Evolutionary conservation across 1,284 basidiomycete genomes (phyloP).

Genomic region (Rhodotorula sp.): DNA sequence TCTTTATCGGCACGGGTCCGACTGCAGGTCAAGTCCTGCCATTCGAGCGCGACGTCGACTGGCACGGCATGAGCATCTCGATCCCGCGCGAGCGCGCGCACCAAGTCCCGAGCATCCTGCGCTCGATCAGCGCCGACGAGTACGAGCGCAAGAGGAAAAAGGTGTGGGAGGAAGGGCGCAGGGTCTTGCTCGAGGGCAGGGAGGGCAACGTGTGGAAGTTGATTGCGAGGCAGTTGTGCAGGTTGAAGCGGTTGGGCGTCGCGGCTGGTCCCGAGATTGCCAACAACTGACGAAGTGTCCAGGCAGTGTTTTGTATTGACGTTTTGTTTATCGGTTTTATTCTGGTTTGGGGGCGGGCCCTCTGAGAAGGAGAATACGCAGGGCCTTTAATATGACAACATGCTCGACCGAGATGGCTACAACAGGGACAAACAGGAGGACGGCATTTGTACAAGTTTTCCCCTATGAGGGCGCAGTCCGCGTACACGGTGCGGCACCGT

Average conservation of each 20-base stretch:
- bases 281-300: conserved; percentile 17
- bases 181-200: conserved; percentile 25
- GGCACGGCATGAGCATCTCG: conserved; percentile 17
- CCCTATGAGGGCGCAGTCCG: neutral
- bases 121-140: conserved; percentile 11
- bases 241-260: conserved; percentile 25
- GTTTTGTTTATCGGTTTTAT: too few relatives aligned
- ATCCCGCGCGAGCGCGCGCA: conserved; percentile 31
- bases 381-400: neutral
- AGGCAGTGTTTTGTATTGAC: too few relatives aligned
- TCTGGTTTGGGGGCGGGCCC: too few relatives aligned
- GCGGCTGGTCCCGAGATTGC: conserved; percentile 20
- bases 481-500: neutral
- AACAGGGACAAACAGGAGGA: neutral
- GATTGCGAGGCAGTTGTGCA: conserved; percentile 28
- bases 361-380: neutral
- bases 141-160: conserved; percentile 27
- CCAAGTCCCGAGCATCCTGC: conserved; percentile 16
- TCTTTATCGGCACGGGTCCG: conserved; percentile 32
- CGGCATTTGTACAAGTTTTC: neutral
- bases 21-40: conserved; percentile 34
- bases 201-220: conserved; percentile 33
- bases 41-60: conserved; percentile 31
- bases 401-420: neutral
- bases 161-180: conserved; percentile 31